A percentile compares a stretch with the other conserved stretches of the same genome.
These are phyloP conservation scores for Erucastrum elatum DNA, from an alignment of 345 rosid genomes.

Conservation along the genomic window DNA sequence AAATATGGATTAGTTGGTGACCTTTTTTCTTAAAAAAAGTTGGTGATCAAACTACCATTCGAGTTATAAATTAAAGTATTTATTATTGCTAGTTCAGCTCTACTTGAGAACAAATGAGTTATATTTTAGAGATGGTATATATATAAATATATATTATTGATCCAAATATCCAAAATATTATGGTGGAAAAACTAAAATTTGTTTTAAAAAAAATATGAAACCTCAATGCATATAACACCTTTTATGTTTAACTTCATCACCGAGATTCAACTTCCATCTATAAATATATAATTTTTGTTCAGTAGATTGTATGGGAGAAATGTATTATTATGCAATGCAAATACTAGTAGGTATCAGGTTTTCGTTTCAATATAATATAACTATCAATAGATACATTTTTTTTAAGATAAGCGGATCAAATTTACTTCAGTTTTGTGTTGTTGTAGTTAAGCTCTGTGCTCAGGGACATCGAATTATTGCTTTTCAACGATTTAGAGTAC, in stretches of 20 bases:
- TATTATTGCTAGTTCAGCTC: not conserved
- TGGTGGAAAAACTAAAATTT: not conserved
- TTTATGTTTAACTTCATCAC: not conserved
- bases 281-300: not conserved
- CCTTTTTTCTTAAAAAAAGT: not conserved
- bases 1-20: not conserved
- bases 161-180: not conserved
- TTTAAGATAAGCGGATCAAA: not conserved
- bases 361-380: not conserved
- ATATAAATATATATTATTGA: no score
- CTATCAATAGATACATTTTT: not conserved
- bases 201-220: not conserved
- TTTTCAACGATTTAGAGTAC: conserved; percentile 6
- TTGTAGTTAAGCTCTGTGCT: not conserved
- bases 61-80: not conserved
- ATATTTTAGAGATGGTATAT: not conserved
- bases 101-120: not conserved
- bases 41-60: not conserved
- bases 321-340: not conserved
- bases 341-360: not conserved
- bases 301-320: not conserved
- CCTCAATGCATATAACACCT: not conserved
- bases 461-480: not conserved
- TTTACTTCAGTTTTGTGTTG: not conserved
- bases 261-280: not conserved